These are phyloP conservation scores for Juglanconis juglandina DNA, from an alignment of 2,329 filamentous ascomycete species.

Conservation along the genomic window DNA sequence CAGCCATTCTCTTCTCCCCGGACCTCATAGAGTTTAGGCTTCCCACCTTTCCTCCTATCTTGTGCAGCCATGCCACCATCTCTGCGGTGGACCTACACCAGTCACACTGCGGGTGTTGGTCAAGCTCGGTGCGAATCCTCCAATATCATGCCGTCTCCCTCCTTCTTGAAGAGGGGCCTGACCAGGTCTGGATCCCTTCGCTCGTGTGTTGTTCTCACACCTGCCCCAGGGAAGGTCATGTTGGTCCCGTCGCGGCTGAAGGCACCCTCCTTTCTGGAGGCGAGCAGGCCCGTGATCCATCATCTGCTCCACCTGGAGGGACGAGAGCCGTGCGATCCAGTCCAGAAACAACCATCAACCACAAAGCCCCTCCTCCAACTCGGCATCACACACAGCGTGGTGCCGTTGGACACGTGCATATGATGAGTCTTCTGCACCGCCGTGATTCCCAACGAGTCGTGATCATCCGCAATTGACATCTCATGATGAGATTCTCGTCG, in stretches of 20 bases:
- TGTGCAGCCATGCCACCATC: slow-evolving; percentile 1
- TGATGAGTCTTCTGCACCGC: neutral
- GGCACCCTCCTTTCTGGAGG: neutral
- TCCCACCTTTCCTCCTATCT: neutral
- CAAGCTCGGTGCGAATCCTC: neutral
- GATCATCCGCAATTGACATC: neutral
- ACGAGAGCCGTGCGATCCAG: neutral
- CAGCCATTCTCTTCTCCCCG: neutral
- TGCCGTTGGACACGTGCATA: neutral
- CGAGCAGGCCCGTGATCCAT: neutral
- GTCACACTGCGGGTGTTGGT: slow-evolving; percentile 3
- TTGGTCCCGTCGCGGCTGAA: neutral
- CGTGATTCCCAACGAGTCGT: neutral
- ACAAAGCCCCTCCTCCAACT: neutral
- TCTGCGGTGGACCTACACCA: neutral
- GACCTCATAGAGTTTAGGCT: neutral
- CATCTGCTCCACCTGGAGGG: neutral
- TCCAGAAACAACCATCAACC: neutral
- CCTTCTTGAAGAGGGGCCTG: neutral
- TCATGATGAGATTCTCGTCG: neutral
- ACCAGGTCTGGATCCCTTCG: neutral
- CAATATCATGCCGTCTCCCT: neutral
- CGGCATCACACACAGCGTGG: neutral
- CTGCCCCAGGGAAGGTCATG: neutral
- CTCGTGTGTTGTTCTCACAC: neutral